Evolutionary conservation across 208 protist genomes (phyloP).

Genomic region (Leishmania martiniquensis): DNA sequence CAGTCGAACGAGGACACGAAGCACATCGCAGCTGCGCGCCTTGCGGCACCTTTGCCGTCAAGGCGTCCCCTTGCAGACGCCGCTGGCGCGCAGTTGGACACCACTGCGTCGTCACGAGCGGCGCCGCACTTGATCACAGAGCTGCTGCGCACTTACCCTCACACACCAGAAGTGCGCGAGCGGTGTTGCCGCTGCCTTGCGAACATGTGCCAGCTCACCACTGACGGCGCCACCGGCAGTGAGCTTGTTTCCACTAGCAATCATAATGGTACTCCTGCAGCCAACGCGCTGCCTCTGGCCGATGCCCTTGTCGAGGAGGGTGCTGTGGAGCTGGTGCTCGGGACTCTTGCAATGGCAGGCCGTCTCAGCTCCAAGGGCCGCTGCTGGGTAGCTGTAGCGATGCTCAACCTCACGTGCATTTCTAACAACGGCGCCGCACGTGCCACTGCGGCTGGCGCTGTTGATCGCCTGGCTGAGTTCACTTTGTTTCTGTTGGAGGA

Average conservation of each 20-base stretch:
- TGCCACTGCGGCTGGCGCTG: conserved; percentile 42
- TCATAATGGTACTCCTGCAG: neutral
- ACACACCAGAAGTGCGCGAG: conserved; percentile 64
- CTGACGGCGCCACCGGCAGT: neutral
- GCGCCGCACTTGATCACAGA: conserved; percentile 45
- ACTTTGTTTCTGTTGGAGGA: conserved; percentile 40
- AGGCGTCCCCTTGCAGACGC: neutral
- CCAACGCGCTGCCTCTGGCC: conserved; percentile 19
- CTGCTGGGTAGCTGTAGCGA: conserved; percentile 59
- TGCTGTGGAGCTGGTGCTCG: conserved; percentile 65
- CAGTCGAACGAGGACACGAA: conserved; percentile 59
- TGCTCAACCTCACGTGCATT: conserved; percentile 75
- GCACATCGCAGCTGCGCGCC: conserved; percentile 33
- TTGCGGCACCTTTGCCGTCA: neutral
- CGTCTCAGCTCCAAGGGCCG: conserved; percentile 54
- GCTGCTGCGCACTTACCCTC: conserved; percentile 54
- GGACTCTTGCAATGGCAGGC: conserved; percentile 46
- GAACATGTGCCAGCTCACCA: conserved; percentile 73
- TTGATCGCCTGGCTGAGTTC: conserved; percentile 52
- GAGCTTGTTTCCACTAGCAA: neutral
- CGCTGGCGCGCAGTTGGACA: neutral
- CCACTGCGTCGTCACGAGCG: neutral
- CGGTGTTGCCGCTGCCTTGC: conserved; percentile 81
- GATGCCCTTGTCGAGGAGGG: conserved; percentile 65
- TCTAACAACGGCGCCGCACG: conserved; percentile 45